Conservation (phyloP, 148 eudicot genomes). For the Diospyros kaki region DNA sequence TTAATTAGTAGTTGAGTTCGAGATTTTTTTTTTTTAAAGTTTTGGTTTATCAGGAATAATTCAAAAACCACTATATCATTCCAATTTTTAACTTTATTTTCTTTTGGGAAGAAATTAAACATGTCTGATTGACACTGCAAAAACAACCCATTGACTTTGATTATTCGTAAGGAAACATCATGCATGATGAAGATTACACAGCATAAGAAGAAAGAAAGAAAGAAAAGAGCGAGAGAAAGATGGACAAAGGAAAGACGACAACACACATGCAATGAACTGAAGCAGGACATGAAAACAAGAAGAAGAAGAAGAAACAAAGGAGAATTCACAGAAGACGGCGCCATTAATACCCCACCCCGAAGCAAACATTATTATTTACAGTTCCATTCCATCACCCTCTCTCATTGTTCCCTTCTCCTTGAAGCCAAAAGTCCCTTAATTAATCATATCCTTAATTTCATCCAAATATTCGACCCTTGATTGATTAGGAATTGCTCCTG, state of each 20-base stretch:
- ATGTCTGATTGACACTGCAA: too few species aligned
- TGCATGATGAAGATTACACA: neutral
- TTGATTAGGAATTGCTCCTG: constrained; percentile 40
- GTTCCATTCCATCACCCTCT: neutral
- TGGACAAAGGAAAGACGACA: neutral
- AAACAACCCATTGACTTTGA: neutral
- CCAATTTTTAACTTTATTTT: too few species aligned
- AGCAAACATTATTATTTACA: neutral
- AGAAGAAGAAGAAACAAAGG: neutral
- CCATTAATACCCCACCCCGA: neutral
- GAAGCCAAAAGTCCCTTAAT: too few species aligned
- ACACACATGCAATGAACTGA: neutral
- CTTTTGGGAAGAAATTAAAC: too few species aligned
- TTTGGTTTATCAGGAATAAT: too few species aligned
- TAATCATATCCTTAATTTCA: too few species aligned
- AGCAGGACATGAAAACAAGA: neutral
- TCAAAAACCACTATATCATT: too few species aligned
- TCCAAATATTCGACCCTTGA: too few species aligned
- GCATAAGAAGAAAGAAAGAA: neutral
- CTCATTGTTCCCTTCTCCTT: too few species aligned
- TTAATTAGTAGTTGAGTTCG: too few species aligned
- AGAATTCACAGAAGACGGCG: neutral
- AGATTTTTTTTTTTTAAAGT: too few species aligned
- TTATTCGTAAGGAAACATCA: neutral
- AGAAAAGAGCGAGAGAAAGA: neutral